Evolutionary conservation across 306 rosid species (phyloP).

Genomic region (Senna tora): DNA sequence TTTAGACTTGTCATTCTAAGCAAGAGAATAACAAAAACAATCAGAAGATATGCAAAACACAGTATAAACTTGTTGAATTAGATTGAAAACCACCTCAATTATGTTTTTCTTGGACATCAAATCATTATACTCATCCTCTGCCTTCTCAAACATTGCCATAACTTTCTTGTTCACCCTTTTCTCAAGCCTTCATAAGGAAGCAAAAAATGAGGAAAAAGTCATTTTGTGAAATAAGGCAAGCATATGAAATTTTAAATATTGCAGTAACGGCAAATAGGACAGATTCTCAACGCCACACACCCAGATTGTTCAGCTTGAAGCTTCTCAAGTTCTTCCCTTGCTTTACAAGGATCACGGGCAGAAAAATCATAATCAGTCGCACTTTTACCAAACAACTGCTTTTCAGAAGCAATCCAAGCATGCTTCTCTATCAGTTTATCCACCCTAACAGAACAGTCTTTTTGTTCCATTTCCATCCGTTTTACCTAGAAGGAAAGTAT

Average conservation of each 20-base stretch:
- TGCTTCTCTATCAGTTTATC: slow-evolving; percentile 88
- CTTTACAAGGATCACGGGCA: slow-evolving; percentile 65
- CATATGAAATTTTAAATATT: slow-evolving; percentile 19
- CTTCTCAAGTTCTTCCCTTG: slow-evolving; percentile 75
- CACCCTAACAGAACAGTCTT: slow-evolving; percentile 82
- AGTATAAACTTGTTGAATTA: slow-evolving; percentile 19
- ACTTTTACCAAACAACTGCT: slow-evolving; percentile 79
- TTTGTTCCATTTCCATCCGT: slow-evolving; percentile 82
- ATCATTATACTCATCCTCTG: slow-evolving; percentile 98
- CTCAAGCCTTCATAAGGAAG: slow-evolving; percentile 76
- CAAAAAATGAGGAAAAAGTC: slow-evolving; percentile 26
- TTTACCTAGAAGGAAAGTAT: slow-evolving; percentile 63
- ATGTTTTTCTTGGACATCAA: slow-evolving; percentile 92
- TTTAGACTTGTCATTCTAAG: slow-evolving; percentile 90
- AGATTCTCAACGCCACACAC: slow-evolving; percentile 51
- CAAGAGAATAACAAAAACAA: slow-evolving; percentile 30
- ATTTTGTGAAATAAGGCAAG: slow-evolving; percentile 31
- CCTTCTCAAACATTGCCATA: slow-evolving; percentile 99
- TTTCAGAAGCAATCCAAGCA: slow-evolving; percentile 93
- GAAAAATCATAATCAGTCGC: slow-evolving; percentile 95
- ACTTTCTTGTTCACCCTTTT: slow-evolving; percentile 99
- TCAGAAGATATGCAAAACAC: slow-evolving; percentile 42
- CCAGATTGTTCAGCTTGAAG: slow-evolving; percentile 88
- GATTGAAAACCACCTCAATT: slow-evolving; percentile 71
- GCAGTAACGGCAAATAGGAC: slow-evolving; percentile 11